Evolutionary conservation across 306 rosid species (phyloP), one percentile per base, ranked within the genome.

Genomic region (Pyrus pyrifolia): DNA sequence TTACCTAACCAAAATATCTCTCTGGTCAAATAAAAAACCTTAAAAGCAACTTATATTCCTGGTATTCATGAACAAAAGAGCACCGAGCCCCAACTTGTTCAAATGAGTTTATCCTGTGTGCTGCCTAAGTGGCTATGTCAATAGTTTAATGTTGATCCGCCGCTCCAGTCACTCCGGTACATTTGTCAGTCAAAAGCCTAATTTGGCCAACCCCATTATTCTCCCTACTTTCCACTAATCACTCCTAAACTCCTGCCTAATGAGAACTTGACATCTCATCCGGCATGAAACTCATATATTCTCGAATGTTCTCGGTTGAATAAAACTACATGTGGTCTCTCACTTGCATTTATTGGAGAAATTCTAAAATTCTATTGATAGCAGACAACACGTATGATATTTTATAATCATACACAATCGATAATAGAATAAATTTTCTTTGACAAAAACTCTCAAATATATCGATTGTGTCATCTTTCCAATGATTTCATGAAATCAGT

Each of bases 51-150:
- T 25, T 38, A 52, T 66, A 35, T 76, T 27, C 68, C 6, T 31
- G 45, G 64, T 18, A 44, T 60, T 8, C 42, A 42, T 66, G 77
- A 53, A 46, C 42, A 57, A 42, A 14, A 57, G 38, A 68, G 78
- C 78, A 67, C 74, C 30, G 33, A 22, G 67, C 74, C 22, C 78
- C 33, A 72, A n/a, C 14, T 22, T 64, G 27, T 55, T 63, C 58
- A 66, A 66, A 19, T 66, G 23, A n/a, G 25, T 51, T 38, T 40
- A 58, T 58, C 62, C 29, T 3, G 29, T 58, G 62, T n/a, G 27
- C 62, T 9, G 27, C 55, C 9, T 22, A 21, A n/a, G 62, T n/a
- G 25, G 25, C 12, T 4, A 2, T 38, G 76, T 38, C 25, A 58
- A 3, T 58, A 13, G 11, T 27, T 19, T 27, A 27, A 61, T 38